phyloP scores from a whole-genome alignment of 2,329 filamentous ascomycete genomes.

The Salinomyces thailandicus region DNA sequence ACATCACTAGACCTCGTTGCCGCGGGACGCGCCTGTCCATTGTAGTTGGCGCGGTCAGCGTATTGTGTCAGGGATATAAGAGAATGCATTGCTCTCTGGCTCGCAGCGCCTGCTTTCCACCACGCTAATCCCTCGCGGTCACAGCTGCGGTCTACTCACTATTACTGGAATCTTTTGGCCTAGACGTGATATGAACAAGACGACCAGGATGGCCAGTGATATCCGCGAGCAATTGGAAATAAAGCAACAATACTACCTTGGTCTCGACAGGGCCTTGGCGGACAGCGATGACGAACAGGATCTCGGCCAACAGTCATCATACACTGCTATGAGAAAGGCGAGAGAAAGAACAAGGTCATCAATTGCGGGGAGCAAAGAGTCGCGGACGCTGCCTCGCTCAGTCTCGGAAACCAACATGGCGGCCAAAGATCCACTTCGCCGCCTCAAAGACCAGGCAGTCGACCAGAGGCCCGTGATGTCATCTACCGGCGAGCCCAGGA shows the following conservation, averaged over 20 bases:
- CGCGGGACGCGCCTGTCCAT: too few species aligned
- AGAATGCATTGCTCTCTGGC: too few species aligned
- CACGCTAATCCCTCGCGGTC: too few species aligned
- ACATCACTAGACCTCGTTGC: too few species aligned
- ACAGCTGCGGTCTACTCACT: too few species aligned
- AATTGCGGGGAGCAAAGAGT: background rate
- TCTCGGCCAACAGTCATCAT: conserved; percentile 9
- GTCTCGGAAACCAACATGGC: conserved; percentile 14
- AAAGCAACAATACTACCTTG: conserved; percentile 8
- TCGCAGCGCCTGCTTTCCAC: too few species aligned
- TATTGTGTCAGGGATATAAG: too few species aligned
- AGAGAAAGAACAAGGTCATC: background rate
- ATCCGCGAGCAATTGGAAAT: background rate
- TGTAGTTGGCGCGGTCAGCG: too few species aligned
- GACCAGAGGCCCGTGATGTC: background rate
- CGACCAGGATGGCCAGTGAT: too few species aligned
- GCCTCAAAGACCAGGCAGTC: background rate
- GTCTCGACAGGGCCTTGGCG: conserved; percentile 3
- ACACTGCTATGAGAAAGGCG: conserved; percentile 3
- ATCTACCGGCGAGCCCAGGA: background rate
- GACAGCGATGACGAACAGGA: conserved; percentile 13
- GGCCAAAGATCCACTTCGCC: background rate
- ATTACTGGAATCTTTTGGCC: too few species aligned
- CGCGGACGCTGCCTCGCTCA: conserved; percentile 13
- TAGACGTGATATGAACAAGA: too few species aligned